Evolutionary conservation across 2,329 filamentous ascomycete genomes (phyloP).

Genomic region (Fusarium burgessii): DNA sequence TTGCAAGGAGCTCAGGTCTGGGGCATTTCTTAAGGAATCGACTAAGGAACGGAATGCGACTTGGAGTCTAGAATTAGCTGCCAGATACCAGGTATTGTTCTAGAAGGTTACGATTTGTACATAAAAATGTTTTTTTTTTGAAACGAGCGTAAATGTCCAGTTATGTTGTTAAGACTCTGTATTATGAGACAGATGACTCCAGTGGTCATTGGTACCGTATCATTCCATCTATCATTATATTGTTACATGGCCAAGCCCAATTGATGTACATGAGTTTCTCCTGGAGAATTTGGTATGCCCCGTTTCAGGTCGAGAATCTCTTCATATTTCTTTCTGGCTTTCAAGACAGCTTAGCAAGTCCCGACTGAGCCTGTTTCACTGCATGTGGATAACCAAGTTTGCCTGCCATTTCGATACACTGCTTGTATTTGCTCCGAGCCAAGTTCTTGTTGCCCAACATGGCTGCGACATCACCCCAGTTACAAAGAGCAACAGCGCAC

Average conservation of each 20-base stretch:
- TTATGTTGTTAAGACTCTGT: not conserved
- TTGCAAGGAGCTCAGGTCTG: constrained; percentile 39
- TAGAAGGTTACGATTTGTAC: constrained; percentile 9
- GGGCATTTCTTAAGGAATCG: constrained; percentile 27
- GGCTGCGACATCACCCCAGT: constrained; percentile 85
- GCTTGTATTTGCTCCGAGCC: constrained; percentile 75
- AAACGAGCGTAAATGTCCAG: not conserved
- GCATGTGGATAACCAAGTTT: constrained; percentile 65
- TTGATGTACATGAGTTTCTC: constrained; percentile 5
- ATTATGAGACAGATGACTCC: not conserved
- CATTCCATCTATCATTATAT: constrained; percentile 11
- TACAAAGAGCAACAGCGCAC: constrained; percentile 86
- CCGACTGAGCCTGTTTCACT: constrained; percentile 64
- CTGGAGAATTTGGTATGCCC: not conserved
- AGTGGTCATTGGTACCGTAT: not conserved
- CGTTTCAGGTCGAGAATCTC: not conserved
- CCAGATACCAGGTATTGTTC: constrained; percentile 5
- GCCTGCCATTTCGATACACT: constrained; percentile 73
- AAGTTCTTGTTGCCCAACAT: constrained; percentile 75
- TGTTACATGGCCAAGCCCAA: constrained; percentile 19
- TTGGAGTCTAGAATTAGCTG: constrained; percentile 9
- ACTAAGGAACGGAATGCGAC: constrained; percentile 15
- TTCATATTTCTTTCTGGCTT: constrained; percentile 11
- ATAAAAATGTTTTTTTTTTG: not conserved
- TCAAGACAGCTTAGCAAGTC: constrained; percentile 55